Base-by-base conservation (phyloP, 140 eudicot species). In the Bidens hawaiensis region DNA sequence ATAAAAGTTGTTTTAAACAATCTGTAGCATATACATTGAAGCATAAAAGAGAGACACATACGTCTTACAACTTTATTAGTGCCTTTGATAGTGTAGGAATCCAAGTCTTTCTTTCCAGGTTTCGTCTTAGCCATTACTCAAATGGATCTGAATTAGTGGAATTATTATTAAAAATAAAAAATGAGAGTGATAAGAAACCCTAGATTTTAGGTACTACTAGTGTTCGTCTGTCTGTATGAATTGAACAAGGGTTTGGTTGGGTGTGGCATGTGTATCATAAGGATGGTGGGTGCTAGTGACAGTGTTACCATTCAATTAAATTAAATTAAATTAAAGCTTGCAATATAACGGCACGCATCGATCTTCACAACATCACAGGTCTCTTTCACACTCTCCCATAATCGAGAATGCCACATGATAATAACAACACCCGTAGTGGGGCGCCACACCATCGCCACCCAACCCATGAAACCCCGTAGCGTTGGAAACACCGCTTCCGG, bases 81-180 rank as follows among this genome's bases (percentile, higher is more conserved):
- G 71, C 96, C 95, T 27, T 75, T 85, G 73, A 88, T 88, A 0
- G 84, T 76, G 79, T 88, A 88, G 25, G 94, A 72, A 78, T 85
- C 96, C 26, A 82, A 43, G 68, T 88, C 96, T 65, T 80, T 79
- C 67, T 85, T 88, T 6, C 96, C 96, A 0, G 88, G 88, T 67
- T 78, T 88, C 12, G 96, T 88, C 67, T 82, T 85, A 46, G 96
- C 96, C 96, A 88, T 88, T 24, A 21, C 18, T 2, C 1, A 48
- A 60, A 38, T 38, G 45, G 13, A 30, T 6, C 24, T 46, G 69
- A 14, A 16, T 3, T 28, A 57, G 63, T 58, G 9, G 26, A 10
- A 13, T 30, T 30, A 30, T 30, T 30, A 30, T 30, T 30, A 30
- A 38, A 36, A 38, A 38, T 7, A 8, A 8, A 5, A 14, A 34